Evolutionary conservation across 805 yeast genomes (phyloP), one percentile per base, ranked within the genome.

Genomic region (Maudiozyma serrabonitensis): DNA sequence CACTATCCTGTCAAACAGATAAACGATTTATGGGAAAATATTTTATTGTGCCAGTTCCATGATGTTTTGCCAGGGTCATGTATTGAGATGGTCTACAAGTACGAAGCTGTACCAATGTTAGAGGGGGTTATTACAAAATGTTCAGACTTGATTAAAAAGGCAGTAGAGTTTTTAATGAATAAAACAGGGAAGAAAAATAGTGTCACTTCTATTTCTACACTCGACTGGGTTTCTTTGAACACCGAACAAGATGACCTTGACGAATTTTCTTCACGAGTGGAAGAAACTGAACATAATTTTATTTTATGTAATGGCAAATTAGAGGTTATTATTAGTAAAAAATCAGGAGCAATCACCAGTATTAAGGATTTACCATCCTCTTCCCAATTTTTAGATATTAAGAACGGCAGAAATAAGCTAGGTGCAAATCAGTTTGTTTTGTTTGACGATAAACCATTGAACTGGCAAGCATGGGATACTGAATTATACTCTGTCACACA

Each of bases 51-150:
- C 63, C 98, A 91, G 64, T 91, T 91, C 71, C 99, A 91, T 66
- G 99, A 91, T 70, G 97, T 91, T n/a, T 74, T 93, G 47, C 99
- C 99, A 2, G 99, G 99, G 2, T 84, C 95, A 6, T 87, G 96
- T 68, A 91, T 91, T 59, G 96, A 88, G 54, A 80, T 87, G 81
- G 96, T 93, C 13, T 91, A 93, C 62, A 81, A 78, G 45, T 89
- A 88, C 58, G 93, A 85, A 58, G 97, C 91, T 9, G 78, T 81
- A 61, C 90, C 91, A 32, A 81, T 87, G 78, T 75, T 90, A 57
- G 72, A 70, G 6, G 68, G 73, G 15, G 84, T 82, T 23, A 69
- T 84, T 50, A 68, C 71, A 18, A 69, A 70, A 21, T 81, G 83
- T 40, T 73, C 76, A 40, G 56, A 68, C 5, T 70, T 93, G 59